phyloP scores from a whole-genome alignment of 1,284 basidiomycete species.

The Anthracocystis walkeri region DNA sequence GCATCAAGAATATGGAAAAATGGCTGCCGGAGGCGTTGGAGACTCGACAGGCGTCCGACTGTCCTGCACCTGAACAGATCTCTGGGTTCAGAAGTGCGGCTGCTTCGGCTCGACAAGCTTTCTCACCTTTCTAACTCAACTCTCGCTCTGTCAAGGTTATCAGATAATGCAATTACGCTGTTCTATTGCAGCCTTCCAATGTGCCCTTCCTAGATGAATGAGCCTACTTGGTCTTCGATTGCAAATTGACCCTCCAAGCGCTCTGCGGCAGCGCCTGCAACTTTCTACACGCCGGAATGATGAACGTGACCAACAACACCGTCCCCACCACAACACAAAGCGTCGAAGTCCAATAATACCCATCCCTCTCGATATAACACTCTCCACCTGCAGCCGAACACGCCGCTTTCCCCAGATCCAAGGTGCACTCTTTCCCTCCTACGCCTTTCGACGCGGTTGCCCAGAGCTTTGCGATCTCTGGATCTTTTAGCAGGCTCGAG shows the following conservation, averaged over 20 bases:
- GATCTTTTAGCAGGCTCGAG: constrained; percentile 30
- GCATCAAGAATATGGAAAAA: constrained; percentile 57
- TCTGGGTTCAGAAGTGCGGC: constrained; percentile 27
- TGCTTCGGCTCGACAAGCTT: constrained; percentile 6
- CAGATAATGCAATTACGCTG: background rate
- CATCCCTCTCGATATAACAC: constrained; percentile 87
- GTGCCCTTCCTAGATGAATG: background rate
- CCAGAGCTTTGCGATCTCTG: constrained; percentile 46
- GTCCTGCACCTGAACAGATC: constrained; percentile 31
- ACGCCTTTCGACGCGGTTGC: constrained; percentile 30
- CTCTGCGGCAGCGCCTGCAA: constrained; percentile 75
- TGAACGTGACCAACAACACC: constrained; percentile 79
- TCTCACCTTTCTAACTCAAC: constrained; percentile 15
- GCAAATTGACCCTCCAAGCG: constrained; percentile 61
- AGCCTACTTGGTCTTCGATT: constrained; percentile 16
- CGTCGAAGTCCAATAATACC: constrained; percentile 87
- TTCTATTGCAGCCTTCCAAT: background rate
- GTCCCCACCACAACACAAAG: constrained; percentile 83
- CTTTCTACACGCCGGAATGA: constrained; percentile 84
- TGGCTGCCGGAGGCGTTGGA: constrained; percentile 53
- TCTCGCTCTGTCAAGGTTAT: background rate
- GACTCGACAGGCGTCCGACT: constrained; percentile 22
- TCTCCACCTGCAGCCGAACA: constrained; percentile 82
- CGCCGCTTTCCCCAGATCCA: constrained; percentile 77
- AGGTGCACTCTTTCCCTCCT: constrained; percentile 57